Base-by-base conservation (phyloP, 495 filamentous ascomycete species). In the Neurospora discreta region DNA sequence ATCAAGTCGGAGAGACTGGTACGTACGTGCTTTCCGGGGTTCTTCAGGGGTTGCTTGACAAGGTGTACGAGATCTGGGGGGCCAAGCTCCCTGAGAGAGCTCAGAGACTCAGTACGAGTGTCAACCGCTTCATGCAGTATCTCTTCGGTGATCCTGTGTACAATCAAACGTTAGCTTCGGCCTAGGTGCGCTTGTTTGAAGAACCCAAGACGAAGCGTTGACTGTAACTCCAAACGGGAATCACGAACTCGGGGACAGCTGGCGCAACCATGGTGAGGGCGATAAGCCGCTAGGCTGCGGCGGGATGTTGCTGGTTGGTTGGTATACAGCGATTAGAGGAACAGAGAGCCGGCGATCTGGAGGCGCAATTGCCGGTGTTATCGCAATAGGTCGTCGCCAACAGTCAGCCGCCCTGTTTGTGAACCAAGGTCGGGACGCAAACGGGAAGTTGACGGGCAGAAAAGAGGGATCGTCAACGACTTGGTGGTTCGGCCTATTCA, bases 61-160 rank as follows among this genome's bases (percentile, higher is more conserved):
- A 99, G 86, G 82, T 98, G 95, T 23, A 98, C 95, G 36, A 99
- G 86, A 78, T 99, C 95, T 39, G 95, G 95, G 9, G 95, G 96
- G 39, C 95, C 95, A 71, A 98, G 87, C 85, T 99, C 95, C 75
- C 95, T 90, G 72, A 98, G 85, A 39, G 89, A 86, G 77, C 90
- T 87, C 23, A 99, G 86, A 10, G 91, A 89, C 74, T 98, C 95
- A 76, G 94, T 93, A 76, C 95, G 91, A 76, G 93, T 88, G 80
- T 95, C 93, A 78, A 97, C 90, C 44, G 93, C 93, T 74, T 96
- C 90, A 77, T 92, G 92, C 43, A 95, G 85, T 58, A 95, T 89
- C 78, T 97, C 92, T 81, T 98, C 95, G 73, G 93, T 92, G 74
- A 99, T 90, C 80, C 95, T 98, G 69, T 44, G 39, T 15, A 30